phyloP scores from a whole-genome alignment of 441 rosid species.

The Croton laevigatus region DNA sequence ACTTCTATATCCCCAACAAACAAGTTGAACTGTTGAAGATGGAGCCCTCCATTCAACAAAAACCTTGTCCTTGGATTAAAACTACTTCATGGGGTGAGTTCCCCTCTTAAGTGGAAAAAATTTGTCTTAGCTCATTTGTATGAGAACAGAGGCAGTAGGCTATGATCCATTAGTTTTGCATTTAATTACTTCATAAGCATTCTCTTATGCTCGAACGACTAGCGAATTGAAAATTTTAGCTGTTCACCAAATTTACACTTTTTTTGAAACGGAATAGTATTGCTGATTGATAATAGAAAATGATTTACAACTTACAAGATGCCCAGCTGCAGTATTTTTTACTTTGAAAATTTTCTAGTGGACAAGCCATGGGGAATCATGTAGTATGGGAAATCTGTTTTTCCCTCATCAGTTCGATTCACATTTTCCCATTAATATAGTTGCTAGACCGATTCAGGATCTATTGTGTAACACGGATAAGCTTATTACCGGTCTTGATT shows the following conservation, averaged over 20 bases:
- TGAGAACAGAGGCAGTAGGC: too few species aligned
- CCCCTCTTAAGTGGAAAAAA: too few species aligned
- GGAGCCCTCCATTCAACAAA: not conserved
- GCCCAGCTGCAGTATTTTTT: too few species aligned
- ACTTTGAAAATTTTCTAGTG: too few species aligned
- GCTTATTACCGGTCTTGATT: not conserved
- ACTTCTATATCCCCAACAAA: not conserved
- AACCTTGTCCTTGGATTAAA: not conserved
- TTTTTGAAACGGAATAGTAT: not conserved
- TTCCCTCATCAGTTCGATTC: not conserved
- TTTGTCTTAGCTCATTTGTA: too few species aligned
- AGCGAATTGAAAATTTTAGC: not conserved
- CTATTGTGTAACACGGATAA: not conserved
- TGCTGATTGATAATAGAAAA: not conserved
- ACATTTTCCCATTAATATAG: not conserved
- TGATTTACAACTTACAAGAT: too few species aligned
- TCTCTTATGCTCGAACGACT: not conserved
- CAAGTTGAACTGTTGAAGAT: not conserved
- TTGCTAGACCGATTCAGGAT: not conserved
- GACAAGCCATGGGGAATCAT: too few species aligned
- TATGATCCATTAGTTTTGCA: too few species aligned
- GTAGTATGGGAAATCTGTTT: not conserved
- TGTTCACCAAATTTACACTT: not conserved
- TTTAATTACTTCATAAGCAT: not conserved
- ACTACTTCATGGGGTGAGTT: not conserved